Evolutionary conservation across 148 eudicot genomes (phyloP).

Genomic region (Rhododendron vialii): DNA sequence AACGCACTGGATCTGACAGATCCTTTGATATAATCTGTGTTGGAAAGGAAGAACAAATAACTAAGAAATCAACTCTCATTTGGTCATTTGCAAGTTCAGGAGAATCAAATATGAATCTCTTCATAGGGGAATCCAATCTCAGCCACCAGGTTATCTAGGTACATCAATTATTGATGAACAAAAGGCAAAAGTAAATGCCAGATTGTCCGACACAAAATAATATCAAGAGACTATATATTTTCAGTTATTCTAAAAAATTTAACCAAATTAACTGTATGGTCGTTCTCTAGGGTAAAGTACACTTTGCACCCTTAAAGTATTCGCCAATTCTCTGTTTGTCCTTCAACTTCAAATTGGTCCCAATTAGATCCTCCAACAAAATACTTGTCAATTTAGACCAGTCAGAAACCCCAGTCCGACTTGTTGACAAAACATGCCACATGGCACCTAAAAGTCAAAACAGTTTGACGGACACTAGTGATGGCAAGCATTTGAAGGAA

Average conservation of each 20-base stretch:
- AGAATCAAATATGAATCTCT: neutral
- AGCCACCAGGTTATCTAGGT: neutral
- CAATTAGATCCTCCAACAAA: neutral
- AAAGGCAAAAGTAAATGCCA: neutral
- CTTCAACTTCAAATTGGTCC: neutral
- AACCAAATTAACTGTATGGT: neutral
- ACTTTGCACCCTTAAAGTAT: neutral
- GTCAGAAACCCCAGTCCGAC: neutral
- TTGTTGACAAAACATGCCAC: neutral
- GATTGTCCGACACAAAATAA: neutral
- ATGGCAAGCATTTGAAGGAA: constrained; percentile 2
- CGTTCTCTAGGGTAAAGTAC: neutral
- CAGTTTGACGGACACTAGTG: neutral
- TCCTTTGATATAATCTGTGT: constrained; percentile 92
- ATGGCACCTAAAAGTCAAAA: neutral
- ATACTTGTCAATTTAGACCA: neutral
- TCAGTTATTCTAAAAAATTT: neutral
- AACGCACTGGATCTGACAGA: constrained; percentile 90
- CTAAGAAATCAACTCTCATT: neutral
- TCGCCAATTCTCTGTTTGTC: neutral
- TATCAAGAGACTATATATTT: neutral
- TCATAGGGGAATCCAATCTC: neutral
- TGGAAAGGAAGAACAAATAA: constrained; percentile 4
- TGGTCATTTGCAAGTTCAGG: neutral
- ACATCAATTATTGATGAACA: constrained; percentile 1